A percentile compares a stretch with the other conserved stretches of the same genome.
phyloP scores from a whole-genome alignment of 305 asterid species.

The Fraxinus velutina region DNA sequence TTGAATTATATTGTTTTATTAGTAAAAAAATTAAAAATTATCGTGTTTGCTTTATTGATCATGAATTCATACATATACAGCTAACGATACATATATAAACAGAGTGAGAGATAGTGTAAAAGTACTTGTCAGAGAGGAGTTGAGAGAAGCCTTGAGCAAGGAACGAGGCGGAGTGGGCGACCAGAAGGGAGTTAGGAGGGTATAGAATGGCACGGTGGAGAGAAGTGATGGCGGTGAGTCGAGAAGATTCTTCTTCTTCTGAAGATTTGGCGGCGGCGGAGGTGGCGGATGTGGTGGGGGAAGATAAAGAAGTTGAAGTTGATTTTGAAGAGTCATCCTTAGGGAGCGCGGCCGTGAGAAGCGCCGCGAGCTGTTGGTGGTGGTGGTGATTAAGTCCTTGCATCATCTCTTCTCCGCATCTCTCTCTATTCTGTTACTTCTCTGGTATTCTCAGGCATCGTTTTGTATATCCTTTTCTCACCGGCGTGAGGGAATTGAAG shows the following conservation, averaged over 20 bases:
- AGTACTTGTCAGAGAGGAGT: slow-evolving; percentile 77
- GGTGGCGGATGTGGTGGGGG: slow-evolving; percentile 29
- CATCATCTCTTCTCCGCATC: slow-evolving; percentile 64
- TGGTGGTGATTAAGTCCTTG: slow-evolving; percentile 92
- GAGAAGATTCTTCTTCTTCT: slow-evolving; percentile 75
- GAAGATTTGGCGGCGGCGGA: slow-evolving; percentile 32
- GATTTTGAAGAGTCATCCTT: slow-evolving; percentile 55
- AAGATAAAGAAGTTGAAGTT: slow-evolving; percentile 32
- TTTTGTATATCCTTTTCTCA: not conserved
- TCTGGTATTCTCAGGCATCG: slow-evolving; percentile 7
- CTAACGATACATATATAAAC: slow-evolving; percentile 3
- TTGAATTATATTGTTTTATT: not conserved
- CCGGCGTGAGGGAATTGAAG: not conserved
- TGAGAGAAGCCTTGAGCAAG: slow-evolving; percentile 84
- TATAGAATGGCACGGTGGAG: slow-evolving; percentile 81
- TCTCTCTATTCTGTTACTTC: slow-evolving; percentile 22
- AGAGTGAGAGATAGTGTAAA: slow-evolving; percentile 10
- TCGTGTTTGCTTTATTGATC: not conserved
- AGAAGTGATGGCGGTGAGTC: slow-evolving; percentile 74
- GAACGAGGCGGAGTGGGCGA: slow-evolving; percentile 84
- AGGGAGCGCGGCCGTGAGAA: slow-evolving; percentile 87
- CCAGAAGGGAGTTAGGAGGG: slow-evolving; percentile 80
- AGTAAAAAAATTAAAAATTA: slow-evolving; percentile 10
- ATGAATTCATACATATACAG: slow-evolving; percentile 12
- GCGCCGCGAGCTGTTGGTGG: slow-evolving; percentile 94